Evolutionary conservation across 106 monocot genomes (phyloP).

Genomic region (Dendrobium huoshanense): DNA sequence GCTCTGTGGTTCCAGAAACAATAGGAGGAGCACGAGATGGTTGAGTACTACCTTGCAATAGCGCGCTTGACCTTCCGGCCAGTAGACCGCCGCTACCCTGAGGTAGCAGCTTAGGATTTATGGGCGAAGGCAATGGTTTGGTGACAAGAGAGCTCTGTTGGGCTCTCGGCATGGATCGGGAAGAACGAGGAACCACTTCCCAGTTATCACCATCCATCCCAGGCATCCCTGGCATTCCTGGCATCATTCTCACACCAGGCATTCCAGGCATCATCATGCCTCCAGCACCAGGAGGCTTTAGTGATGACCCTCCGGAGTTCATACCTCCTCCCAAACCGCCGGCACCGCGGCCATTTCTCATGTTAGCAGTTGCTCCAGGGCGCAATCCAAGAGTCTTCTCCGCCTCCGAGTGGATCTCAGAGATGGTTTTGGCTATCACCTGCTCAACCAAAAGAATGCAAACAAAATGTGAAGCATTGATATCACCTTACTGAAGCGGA

Average conservation of each 20-base stretch:
- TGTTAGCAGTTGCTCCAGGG: constrained; percentile 63
- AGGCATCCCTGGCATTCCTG: constrained; percentile 99
- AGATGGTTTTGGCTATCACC: constrained; percentile 92
- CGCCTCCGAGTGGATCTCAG: constrained; percentile 89
- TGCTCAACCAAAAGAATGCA: constrained; percentile 12
- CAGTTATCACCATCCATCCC: constrained; percentile 61
- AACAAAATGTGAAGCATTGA: background rate
- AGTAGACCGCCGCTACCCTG: constrained; percentile 60
- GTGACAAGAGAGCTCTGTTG: constrained; percentile 27
- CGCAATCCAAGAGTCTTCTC: constrained; percentile 90
- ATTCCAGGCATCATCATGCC: constrained; percentile 93
- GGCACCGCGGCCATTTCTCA: constrained; percentile 60
- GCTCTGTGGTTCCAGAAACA: background rate
- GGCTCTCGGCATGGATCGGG: constrained; percentile 48
- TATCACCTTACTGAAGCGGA: background rate
- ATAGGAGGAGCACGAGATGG: constrained; percentile 11
- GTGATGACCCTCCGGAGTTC: constrained; percentile 23
- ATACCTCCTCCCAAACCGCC: constrained; percentile 19
- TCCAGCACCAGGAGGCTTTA: constrained; percentile 45
- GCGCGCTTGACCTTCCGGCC: constrained; percentile 62
- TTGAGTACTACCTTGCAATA: constrained; percentile 43
- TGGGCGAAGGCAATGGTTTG: constrained; percentile 23
- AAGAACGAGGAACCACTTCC: constrained; percentile 53
- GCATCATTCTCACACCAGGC: constrained; percentile 86
- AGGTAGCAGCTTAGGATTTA: constrained; percentile 61